Base-by-base conservation (phyloP, 2,329 filamentous ascomycete species). In the Coniochaeta ligniaria region DNA sequence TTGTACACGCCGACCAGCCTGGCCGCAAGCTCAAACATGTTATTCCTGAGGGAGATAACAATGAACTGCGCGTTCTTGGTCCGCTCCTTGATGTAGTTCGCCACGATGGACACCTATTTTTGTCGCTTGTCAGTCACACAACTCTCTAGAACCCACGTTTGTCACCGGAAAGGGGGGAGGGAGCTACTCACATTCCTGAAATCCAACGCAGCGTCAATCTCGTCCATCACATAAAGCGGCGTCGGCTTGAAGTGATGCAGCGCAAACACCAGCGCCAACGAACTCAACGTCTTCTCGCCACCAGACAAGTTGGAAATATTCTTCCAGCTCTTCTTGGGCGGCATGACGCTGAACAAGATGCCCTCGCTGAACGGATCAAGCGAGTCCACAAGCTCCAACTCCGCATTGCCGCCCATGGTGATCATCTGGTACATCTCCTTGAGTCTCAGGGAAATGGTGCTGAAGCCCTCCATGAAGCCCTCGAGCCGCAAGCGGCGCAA, bases 391-490 rank as follows among this genome's bases (percentile, higher is more conserved):
- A 99, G 86, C 74, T 99, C 96, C 14, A 99, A 84, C 77, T 99
- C 95, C 0, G 95, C 95, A 69, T 99, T 99, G 60, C 95, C 95
- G 63, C 95, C 95, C 92, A 99, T 98, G 24, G 95, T 99, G 73
- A 99, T 99, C 93, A 99, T 97, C 73, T 99, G 95, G 77, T 99
- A 99, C 95, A 99, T 99, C 72, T 99, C 95, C 79, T 99, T 99
- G 54, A 99, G 82, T 0, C 94, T 90, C 26, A 97, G 81, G 1
- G 94, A 98, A 74, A 99, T 99, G 64, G 86, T 89, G 69, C 89
- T 89, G 78, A 99, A 98, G 43, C 96, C 95, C 72, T 96, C 92
- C 93, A 98, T 98, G 83, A 99, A 99, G 38, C 95, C 94, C 68
- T 97, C 94, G 8, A 98, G 81, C 33, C 95, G 91, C 57, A 96